Evolutionary conservation across 2,329 filamentous ascomycete species (phyloP).

Genomic region (Fragosphaeria purpurea): DNA sequence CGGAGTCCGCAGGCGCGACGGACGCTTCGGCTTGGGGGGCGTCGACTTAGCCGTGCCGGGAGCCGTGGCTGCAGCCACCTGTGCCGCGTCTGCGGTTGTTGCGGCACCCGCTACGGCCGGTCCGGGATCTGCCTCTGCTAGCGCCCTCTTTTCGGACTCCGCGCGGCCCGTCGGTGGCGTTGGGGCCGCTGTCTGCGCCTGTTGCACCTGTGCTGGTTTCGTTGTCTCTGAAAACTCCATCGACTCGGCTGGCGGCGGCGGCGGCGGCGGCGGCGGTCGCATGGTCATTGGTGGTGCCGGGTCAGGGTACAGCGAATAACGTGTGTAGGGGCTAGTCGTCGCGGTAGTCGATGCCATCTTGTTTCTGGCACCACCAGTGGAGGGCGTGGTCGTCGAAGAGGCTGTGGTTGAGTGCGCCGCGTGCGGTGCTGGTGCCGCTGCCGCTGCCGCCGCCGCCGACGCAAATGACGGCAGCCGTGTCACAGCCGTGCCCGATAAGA

Average conservation of each 20-base stretch:
- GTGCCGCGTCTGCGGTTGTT: background rate
- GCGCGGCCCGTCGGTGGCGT: background rate
- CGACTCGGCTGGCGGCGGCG: slow-evolving; percentile 3
- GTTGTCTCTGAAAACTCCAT: slow-evolving; percentile 15
- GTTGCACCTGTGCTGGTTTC: background rate
- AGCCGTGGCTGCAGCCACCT: slow-evolving; percentile 26
- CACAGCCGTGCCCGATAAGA: slow-evolving; percentile 36
- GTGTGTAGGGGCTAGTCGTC: slow-evolving; percentile 12
- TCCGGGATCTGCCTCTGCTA: background rate
- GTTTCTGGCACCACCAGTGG: background rate
- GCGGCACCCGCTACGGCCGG: background rate
- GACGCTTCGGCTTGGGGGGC: slow-evolving; percentile 38
- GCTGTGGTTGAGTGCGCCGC: background rate
- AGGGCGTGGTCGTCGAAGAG: background rate
- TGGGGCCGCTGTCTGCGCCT: background rate
- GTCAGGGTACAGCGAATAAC: slow-evolving; percentile 9
- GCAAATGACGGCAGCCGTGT: slow-evolving; percentile 25
- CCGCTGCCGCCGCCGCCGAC: background rate
- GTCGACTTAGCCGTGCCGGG: too few relatives aligned
- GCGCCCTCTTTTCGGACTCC: too few relatives aligned
- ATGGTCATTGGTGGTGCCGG: slow-evolving; percentile 2
- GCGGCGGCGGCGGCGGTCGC: slow-evolving; percentile 8
- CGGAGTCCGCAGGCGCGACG: slow-evolving; percentile 54
- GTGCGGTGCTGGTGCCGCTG: background rate
- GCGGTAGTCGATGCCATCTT: too few relatives aligned